Base-by-base conservation (phyloP, 441 rosid species). In the Aquilaria agallochum region DNA sequence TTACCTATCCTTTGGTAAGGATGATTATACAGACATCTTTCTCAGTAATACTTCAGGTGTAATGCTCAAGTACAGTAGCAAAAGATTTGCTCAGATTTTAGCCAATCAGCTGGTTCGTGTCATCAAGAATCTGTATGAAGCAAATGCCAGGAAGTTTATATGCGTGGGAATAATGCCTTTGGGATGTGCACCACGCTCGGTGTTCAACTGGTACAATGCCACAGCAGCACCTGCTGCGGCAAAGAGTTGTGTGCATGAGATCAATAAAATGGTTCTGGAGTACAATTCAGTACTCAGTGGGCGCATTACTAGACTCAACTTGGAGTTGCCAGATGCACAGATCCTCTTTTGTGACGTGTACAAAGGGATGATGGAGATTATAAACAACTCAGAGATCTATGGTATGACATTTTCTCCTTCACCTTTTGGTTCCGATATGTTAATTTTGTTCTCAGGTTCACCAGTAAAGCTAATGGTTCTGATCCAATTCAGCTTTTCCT, bases 1-100 rank as follows among this genome's bases (percentile, higher is more conserved):
- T 51, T 87, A 80, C 84, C 89, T 87, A 40, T 82, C 93, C 8
- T 87, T 87, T 46, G 93, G 93, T 47, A 82, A 76, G 73, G 83
- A 87, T 9, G 89, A 87, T 63, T 87, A 82, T 60, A 62, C 73
- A n/a, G 76, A 82, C 31, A 76, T 75, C 56, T 82, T 82, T 58
- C 88, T 84, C 45, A 69, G 60, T 44, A 82, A 77, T 40, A 55
- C 72, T 47, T 72, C 83, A 0, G 79, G 86, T 34, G 50, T 72
- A 14, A 74, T 69, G 79, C 60, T n/a, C 56, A 71, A 71, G 68
- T 75, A 80, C 72, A 79, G 62, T 31, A 74, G 86, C 64, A 72
- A 53, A n/a, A 77, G 71, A 56, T 87, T 82, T 46, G 82, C 83
- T 34, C 60, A 59, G 20, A 73, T 87, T 53, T 72, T 87, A 40